Evolutionary conservation across 805 yeast genomes (phyloP), one percentile per base, ranked within the genome.

Genomic region (Zygosaccharomyces bisporus): DNA sequence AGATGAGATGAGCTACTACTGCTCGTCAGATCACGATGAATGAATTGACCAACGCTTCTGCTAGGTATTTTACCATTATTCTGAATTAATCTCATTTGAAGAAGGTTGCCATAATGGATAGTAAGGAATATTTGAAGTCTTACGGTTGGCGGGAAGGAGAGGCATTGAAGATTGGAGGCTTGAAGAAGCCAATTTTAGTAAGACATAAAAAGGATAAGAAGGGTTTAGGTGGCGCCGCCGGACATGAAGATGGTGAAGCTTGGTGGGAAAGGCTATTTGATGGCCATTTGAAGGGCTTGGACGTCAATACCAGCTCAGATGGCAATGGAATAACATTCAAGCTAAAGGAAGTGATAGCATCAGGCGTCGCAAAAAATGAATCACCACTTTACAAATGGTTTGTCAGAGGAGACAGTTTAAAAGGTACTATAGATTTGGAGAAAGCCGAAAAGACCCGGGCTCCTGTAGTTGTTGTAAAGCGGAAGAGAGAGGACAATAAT

Each of bases 181-280:
- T 91, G 41, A 80, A 75, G 55, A 86, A 80, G 54, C 98, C 99
- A 0, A 80, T 91, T 33, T 66, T 91, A 49, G 96, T 93, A 44
- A 84, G 83, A 53, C 97, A 91, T 59, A 89, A 93, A 66, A 82
- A 80, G 54, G 96, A 91, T 59, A 81, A 80, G 46, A 89, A 88
- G 60, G 99, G 99, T 7, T 72, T 91, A 19, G 99, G 99, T 0
- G 83, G 84, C 59, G 81, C 78, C 19, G 68, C 72, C 37, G 74
- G 76, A 18, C 69, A 72, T 7, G 82, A 80, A 41, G 93, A 87
- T 53, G 77, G 81, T 12, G 95, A 86, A 52, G 83, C 87, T 36
- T 91, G 99, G 99, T 91, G 99, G 99, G 99, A 91, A 54, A 75
- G 86, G 51, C 72, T 91, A 35, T 93, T 93, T 68, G 97, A 91